phyloP scores from a whole-genome alignment of 345 rosid species.

The Rhodamnia rubescens region DNA sequence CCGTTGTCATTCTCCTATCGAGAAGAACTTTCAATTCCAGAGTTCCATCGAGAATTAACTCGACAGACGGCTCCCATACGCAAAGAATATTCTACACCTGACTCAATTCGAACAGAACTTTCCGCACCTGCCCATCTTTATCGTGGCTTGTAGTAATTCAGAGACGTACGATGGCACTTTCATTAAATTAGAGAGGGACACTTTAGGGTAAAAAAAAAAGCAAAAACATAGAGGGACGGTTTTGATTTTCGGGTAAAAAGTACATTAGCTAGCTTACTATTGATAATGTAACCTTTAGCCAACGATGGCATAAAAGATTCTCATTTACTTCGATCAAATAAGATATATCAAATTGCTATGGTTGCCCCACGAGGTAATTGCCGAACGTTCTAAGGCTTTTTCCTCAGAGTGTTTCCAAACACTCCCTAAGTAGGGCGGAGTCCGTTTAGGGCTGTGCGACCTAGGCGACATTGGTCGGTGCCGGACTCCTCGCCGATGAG shows the following conservation, averaged over 20 bases:
- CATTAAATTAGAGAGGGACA: too few species aligned
- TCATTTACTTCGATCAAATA: background rate
- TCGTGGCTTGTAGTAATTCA: too few species aligned
- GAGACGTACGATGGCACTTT: too few species aligned
- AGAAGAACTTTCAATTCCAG: background rate
- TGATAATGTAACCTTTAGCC: background rate
- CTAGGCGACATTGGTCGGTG: too few species aligned
- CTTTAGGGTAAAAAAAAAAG: background rate
- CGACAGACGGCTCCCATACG: rapidly evolving
- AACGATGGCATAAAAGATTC: background rate
- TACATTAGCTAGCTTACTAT: background rate
- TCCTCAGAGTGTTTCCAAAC: too few species aligned
- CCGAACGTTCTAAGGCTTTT: too few species aligned
- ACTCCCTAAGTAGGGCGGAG: too few species aligned
- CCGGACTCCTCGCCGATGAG: too few species aligned
- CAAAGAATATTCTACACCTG: background rate
- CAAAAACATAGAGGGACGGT: too few species aligned
- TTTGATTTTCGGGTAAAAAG: too few species aligned
- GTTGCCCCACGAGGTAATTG: background rate
- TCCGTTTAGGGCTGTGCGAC: too few species aligned
- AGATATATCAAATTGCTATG: background rate
- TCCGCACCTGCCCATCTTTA: background rate
- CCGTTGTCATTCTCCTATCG: too few species aligned
- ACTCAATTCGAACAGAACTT: background rate
- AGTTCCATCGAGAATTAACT: background rate